Evolutionary conservation across 2,329 filamentous ascomycete species (phyloP), one percentile per base, ranked within the genome.

Genomic region (Colletotrichum sp.): DNA sequence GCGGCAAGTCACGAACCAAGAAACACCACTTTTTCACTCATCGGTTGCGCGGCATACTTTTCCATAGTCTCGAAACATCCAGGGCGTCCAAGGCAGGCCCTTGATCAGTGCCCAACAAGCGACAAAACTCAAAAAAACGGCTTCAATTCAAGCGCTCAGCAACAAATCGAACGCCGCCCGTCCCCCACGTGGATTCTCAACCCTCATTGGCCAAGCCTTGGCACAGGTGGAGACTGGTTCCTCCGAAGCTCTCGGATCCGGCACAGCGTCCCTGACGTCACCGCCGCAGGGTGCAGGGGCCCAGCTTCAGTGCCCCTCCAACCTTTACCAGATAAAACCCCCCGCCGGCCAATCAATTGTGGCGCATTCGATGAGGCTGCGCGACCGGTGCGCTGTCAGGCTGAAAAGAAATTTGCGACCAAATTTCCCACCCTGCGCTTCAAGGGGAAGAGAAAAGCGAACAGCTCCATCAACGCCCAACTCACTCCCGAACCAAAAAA

Each of bases 181-280:
- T 24, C 36, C 26, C 55, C 73, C 64, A 76, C 73, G 73, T 76
- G 73, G 32, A 57, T 44, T 16, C 18, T 9, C 34, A 34, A 26
- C 26, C 28, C n/a, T 52, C 32, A 76, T 76, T 76, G 69, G 69
- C n/a, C 30, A 34, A 62, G 57, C 49, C 73, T 73, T 76, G 73
- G 73, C 73, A 55, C 13, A 12, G 18, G 34, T n/a, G n/a, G 24
- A 18, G 32, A 44, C 26, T 26, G 7, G 26, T 28, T 66, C 44
- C 24, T 26, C 62, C 55, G 60, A 63, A 28, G 44, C 44, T 21
- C 55, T 68, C 36, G 49, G 68, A 30, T 21, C 18, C 26, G 30
- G 32, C 16, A 44, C 15, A 10, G 6, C 15, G 2, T 15, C 28
- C 15, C 59, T 76, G 73, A 76, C 73, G 73, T 76, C 73, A 76